Conservation (phyloP, 148 eudicot species). For the Rhododendron kiyosumense region DNA sequence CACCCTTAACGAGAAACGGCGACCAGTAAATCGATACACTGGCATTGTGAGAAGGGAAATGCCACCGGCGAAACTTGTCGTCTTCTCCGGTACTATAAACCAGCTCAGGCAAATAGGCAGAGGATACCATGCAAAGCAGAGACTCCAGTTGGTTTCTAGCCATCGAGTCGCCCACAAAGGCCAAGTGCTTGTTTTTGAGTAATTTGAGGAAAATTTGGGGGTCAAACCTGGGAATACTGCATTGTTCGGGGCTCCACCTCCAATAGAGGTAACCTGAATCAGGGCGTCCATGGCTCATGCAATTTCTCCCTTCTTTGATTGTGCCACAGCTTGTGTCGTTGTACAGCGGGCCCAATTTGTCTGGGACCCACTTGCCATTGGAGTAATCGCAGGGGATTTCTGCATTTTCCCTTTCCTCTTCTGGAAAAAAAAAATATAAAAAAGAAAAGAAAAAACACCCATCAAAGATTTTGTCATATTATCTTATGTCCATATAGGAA, state of each 20-base stretch:
- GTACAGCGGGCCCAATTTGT: slow-evolving; percentile 58
- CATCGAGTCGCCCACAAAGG: slow-evolving; percentile 95
- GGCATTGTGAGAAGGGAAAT: slow-evolving; percentile 54
- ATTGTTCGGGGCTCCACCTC: slow-evolving; percentile 72
- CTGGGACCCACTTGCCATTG: slow-evolving; percentile 65
- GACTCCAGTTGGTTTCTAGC: slow-evolving; percentile 95
- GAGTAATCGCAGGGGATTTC: slow-evolving; percentile 57
- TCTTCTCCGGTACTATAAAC: slow-evolving; percentile 60
- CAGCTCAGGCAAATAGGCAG: slow-evolving; percentile 49
- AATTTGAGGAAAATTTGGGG: slow-evolving; percentile 55
- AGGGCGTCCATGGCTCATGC: slow-evolving; percentile 73
- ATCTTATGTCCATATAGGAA: not conserved
- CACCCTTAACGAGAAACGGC: slow-evolving; percentile 77
- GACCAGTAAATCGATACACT: slow-evolving; percentile 78
- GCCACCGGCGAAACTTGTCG: slow-evolving; percentile 76
- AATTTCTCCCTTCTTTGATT: slow-evolving; percentile 74
- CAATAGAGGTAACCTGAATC: slow-evolving; percentile 65
- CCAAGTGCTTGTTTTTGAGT: slow-evolving; percentile 58
- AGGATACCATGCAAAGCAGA: slow-evolving; percentile 62
- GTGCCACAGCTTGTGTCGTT: slow-evolving; percentile 70
- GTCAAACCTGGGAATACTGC: slow-evolving; percentile 63
- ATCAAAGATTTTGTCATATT: not conserved
- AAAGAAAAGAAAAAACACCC: not conserved
- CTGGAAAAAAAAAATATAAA: slow-evolving; percentile 19
- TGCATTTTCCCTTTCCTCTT: slow-evolving; percentile 16